These are phyloP conservation scores for Papiliotrema nemorosa DNA, from an alignment of 1,284 basidiomycete genomes.

Conservation along the genomic window DNA sequence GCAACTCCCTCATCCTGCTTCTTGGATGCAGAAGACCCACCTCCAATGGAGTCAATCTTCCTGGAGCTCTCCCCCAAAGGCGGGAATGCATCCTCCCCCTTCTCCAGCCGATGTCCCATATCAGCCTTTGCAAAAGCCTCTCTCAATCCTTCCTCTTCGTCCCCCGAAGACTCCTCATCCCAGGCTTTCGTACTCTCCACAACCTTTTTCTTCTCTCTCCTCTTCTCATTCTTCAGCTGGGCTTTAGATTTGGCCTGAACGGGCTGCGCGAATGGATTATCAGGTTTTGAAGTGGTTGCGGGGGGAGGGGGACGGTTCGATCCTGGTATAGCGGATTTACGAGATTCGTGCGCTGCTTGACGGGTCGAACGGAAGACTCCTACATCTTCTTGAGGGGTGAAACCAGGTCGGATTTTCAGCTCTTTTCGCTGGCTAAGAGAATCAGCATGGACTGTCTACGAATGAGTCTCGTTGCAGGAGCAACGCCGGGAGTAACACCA, in stretches of 20 bases:
- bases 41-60: background rate
- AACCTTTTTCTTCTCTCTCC: conserved; percentile 30
- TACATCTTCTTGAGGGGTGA: conserved; percentile 91
- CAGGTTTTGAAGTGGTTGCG: conserved; percentile 8
- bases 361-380: conserved; percentile 72
- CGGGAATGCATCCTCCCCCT: background rate
- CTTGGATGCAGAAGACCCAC: background rate
- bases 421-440: conserved; percentile 75
- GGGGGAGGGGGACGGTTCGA: conserved; percentile 9
- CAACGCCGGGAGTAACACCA: conserved; percentile 22
- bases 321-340: conserved; percentile 37
- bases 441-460: background rate
- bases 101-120: conserved; percentile 1
- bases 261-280: conserved; percentile 24
- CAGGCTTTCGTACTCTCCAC: conserved; percentile 12
- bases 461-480: conserved; percentile 5
- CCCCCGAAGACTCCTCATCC: conserved; percentile 31
- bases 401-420: conserved; percentile 85
- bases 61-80: background rate
- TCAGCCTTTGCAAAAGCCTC: conserved; percentile 25
- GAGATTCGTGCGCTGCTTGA: conserved; percentile 61
- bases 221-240: conserved; percentile 71
- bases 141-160: conserved; percentile 24
- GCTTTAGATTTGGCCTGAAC: conserved; percentile 49
- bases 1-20: background rate